phyloP scores from a whole-genome alignment of 768 basidiomycete genomes.

The Termitomyces titanicus region DNA sequence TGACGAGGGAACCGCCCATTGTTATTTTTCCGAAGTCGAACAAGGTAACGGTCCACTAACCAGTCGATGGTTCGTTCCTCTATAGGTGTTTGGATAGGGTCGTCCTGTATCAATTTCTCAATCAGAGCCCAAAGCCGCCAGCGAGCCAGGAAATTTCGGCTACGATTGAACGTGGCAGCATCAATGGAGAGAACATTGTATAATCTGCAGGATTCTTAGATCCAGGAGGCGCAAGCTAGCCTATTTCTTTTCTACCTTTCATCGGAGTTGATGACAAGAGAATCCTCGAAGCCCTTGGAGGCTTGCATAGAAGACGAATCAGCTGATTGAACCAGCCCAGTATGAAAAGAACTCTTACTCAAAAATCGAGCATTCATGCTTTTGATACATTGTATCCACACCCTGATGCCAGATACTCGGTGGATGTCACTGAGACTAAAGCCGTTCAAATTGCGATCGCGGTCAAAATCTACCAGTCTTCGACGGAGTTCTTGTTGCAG shows the following conservation, averaged over 20 bases:
- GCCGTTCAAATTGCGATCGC: constrained; percentile 6
- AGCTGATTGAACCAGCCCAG: neutral
- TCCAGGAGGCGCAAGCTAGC: neutral
- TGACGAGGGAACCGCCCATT: constrained; percentile 41
- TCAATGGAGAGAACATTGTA: constrained; percentile 48
- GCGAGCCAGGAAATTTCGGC: constrained; percentile 48
- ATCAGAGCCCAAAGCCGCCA: constrained; percentile 48
- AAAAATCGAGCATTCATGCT: constrained; percentile 37
- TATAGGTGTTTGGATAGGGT: constrained; percentile 26
- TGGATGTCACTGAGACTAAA: constrained; percentile 27
- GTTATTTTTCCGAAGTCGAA: constrained; percentile 17
- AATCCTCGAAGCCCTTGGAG: constrained; percentile 11
- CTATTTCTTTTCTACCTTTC: neutral
- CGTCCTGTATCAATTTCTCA: constrained; percentile 34
- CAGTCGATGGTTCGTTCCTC: constrained; percentile 44
- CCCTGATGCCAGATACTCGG: constrained; percentile 28
- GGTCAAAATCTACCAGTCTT: constrained; percentile 27
- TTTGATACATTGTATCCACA: constrained; percentile 41
- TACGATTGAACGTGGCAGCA: constrained; percentile 33
- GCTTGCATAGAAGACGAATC: constrained; percentile 5
- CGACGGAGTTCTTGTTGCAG: constrained; percentile 43
- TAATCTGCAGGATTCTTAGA: constrained; percentile 19
- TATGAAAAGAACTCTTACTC: constrained; percentile 22
- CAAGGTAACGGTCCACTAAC: constrained; percentile 42
- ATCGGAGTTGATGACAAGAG: constrained; percentile 20